Base-by-base conservation (phyloP, 805 yeast species). In the Ogataea paraovalis region DNA sequence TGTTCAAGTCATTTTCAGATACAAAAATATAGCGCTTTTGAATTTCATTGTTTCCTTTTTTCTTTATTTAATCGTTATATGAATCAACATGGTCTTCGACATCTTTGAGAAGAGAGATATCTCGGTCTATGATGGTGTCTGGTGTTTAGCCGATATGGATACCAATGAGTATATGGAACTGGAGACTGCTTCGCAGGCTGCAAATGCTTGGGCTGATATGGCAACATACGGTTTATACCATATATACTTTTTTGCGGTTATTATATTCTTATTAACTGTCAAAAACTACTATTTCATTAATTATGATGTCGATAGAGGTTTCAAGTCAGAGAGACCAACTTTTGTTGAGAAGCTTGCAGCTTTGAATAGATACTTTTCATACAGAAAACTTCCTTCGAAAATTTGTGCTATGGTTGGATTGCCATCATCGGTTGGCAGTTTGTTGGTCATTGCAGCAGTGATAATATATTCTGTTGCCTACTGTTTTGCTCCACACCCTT, bases 401-500 rank as follows among this genome's bases (percentile, higher is more conserved):
- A 14, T 68, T 6, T 66, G 71, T 55, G 48, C 66, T 53, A 44
- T 67, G 57, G 49, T 67, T 50, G 65, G 82, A 59, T 19, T 70
- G 49, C 64, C 70, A 52, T 42, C 66, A 49, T 59, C 78, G 42
- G 46, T 69, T 55, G 71, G 70, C 44, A 54, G 71, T 47, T 30
- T 69, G 56, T 2, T 64, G 55, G 30, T 67, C 45, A 39, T 79
- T 47, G 48, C 43, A 2, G 56, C 61, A 19, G 70, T 63, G 43
- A 60, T 57, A 45, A 58, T 72, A 36, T 74, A 73, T 51, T 41
- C 61, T 6, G 39, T 68, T 7, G 58, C 66, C 14, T 62, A 61
- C 49, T 47, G 62, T 18, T 69, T 70, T 30, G 56, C 69, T 59
- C 83, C 83, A 6, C 77, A 73, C 44, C 69, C 70, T 42, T 78